Evolutionary conservation across 768 basidiomycete species (phyloP).

Genomic region (Tylopilus sp.): DNA sequence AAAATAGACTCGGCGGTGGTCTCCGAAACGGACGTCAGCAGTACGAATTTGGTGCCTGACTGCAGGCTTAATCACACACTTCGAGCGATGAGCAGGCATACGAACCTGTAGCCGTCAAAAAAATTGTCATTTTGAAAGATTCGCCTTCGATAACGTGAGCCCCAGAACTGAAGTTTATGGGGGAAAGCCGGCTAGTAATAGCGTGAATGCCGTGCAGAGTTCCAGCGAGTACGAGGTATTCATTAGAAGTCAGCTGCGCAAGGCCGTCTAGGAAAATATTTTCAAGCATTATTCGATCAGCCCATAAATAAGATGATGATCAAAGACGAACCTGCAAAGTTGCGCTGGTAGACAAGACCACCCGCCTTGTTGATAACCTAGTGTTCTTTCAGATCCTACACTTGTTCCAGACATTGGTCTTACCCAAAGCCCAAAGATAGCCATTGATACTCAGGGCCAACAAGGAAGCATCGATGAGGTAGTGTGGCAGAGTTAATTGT

Average conservation of each 20-base stretch:
- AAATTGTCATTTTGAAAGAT: constrained; percentile 89
- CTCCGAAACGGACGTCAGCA: constrained; percentile 80
- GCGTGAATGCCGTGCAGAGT: constrained; percentile 98
- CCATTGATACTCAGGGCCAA: constrained; percentile 44
- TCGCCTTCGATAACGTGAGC: constrained; percentile 96
- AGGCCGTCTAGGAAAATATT: constrained; percentile 67
- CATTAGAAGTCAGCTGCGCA: constrained; percentile 85
- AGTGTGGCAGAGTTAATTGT: not conserved
- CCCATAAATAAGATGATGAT: not conserved
- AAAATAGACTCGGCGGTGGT: constrained; percentile 66
- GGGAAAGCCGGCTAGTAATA: constrained; percentile 91
- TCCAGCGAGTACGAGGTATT: constrained; percentile 93
- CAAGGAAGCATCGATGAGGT: not conserved
- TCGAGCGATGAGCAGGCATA: not conserved
- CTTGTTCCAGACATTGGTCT: constrained; percentile 15
- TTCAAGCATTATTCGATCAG: not conserved
- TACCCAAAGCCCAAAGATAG: constrained; percentile 83
- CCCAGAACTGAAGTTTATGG: constrained; percentile 77
- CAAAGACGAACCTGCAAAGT: constrained; percentile 69
- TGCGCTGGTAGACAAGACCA: constrained; percentile 90
- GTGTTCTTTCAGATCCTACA: not conserved
- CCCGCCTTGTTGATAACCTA: constrained; percentile 98
- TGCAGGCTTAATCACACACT: not conserved
- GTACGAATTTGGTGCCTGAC: constrained; percentile 87
- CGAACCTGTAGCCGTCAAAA: constrained; percentile 85